Evolutionary conservation across 2,329 filamentous ascomycete genomes (phyloP).

Genomic region (Penicillium sclerotigenum): DNA sequence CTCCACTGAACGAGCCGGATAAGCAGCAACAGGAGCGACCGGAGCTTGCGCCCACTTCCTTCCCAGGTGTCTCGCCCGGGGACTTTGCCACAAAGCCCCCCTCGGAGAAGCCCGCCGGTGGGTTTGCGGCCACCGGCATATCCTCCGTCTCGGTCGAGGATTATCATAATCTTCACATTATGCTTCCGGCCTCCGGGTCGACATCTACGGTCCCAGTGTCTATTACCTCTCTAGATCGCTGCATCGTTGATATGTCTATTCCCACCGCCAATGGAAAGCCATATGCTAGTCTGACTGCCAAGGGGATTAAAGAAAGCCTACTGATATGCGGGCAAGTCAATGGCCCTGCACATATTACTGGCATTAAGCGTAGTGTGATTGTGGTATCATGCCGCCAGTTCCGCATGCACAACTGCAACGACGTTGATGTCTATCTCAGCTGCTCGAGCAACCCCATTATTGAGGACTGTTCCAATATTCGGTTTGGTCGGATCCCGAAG

Average conservation of each 20-base stretch:
- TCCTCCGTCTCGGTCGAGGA: slow-evolving; percentile 62
- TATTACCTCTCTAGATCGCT: slow-evolving; percentile 65
- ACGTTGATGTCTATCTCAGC: slow-evolving; percentile 79
- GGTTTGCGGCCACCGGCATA: slow-evolving; percentile 56
- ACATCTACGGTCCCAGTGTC: slow-evolving; percentile 71
- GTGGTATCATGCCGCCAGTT: slow-evolving; percentile 83
- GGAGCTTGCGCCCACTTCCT: slow-evolving; percentile 37
- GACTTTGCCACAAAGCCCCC: slow-evolving; percentile 23
- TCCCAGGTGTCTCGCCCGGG: slow-evolving; percentile 25
- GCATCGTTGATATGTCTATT: slow-evolving; percentile 76
- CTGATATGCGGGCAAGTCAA: slow-evolving; percentile 74
- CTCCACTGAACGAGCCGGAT: slow-evolving; percentile 37
- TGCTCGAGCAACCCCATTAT: slow-evolving; percentile 87
- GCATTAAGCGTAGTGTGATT: slow-evolving; percentile 67
- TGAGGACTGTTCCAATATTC: slow-evolving; percentile 75
- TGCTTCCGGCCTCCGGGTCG: slow-evolving; percentile 68
- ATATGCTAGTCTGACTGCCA: slow-evolving; percentile 69
- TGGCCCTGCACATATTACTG: slow-evolving; percentile 81
- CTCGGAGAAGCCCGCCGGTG: slow-evolving; percentile 35
- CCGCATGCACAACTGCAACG: slow-evolving; percentile 80
- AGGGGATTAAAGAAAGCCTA: slow-evolving; percentile 66
- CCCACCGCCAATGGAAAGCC: slow-evolving; percentile 57
- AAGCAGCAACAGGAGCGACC: slow-evolving; percentile 34
- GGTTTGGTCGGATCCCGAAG: slow-evolving; percentile 72
- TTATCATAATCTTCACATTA: slow-evolving; percentile 69